Evolutionary conservation across 1,139 yeast genomes (phyloP).

Genomic region (Yamadazyma kanchanaburiensis): DNA sequence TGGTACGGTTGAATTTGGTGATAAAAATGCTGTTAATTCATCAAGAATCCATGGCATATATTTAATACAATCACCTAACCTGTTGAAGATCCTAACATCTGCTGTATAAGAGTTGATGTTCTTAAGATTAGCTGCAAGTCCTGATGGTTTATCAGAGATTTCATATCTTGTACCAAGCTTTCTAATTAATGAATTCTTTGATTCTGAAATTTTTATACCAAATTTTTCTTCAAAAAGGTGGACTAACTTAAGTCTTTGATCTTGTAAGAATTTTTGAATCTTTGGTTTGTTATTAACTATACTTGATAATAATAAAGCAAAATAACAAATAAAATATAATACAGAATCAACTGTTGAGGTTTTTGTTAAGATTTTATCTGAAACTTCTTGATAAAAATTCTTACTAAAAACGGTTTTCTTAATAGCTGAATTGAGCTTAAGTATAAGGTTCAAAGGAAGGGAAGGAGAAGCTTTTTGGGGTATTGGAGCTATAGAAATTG

Average conservation of each 20-base stretch:
- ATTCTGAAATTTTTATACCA: slow-evolving; percentile 16
- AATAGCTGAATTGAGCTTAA: slow-evolving; percentile 19
- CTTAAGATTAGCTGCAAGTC: slow-evolving; percentile 38
- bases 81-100: slow-evolving; percentile 52
- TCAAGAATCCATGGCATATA: slow-evolving; percentile 50
- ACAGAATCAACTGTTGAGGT: slow-evolving; percentile 38
- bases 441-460: slow-evolving; percentile 15
- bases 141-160: slow-evolving; percentile 16
- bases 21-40: slow-evolving; percentile 29
- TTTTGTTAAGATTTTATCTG: slow-evolving; percentile 35
- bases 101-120: slow-evolving; percentile 45
- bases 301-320: slow-evolving; percentile 38
- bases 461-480: slow-evolving; percentile 4
- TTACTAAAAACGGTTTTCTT: slow-evolving; percentile 28
- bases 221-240: slow-evolving; percentile 14
- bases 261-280: slow-evolving; percentile 27
- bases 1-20: slow-evolving; percentile 25
- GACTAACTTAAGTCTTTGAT: slow-evolving; percentile 25
- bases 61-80: slow-evolving; percentile 51
- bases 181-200: slow-evolving; percentile 14
- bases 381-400: slow-evolving; percentile 42
- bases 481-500: slow-evolving; percentile 17
- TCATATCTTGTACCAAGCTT: slow-evolving; percentile 4
- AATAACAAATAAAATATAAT: slow-evolving; percentile 44
- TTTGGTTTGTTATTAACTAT: slow-evolving; percentile 36